A percentile compares a stretch with the other conserved stretches of the same genome.
Conservation (phyloP, 75 land plant species). For the Pseudotsuga menziesii region DNA sequence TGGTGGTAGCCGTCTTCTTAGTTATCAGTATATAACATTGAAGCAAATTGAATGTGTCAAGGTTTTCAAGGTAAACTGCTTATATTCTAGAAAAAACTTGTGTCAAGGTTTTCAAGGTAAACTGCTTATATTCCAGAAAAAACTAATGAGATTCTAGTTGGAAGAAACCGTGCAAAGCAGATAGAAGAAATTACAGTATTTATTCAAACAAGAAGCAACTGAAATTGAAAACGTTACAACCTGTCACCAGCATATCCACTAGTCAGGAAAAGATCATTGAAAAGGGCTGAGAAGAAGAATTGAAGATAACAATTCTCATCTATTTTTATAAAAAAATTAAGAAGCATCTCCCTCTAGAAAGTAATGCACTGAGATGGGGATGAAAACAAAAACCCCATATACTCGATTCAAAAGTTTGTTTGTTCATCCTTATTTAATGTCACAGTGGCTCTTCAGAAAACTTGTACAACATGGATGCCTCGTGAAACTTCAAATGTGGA, state of each 20-base stretch:
- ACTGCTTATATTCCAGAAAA: no score
- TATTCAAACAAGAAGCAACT: background rate
- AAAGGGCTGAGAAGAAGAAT: background rate
- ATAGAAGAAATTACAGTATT: background rate
- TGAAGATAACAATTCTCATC: background rate
- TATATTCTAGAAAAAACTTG: background rate
- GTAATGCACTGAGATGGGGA: slow-evolving; percentile 1
- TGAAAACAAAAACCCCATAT: slow-evolving; percentile 8
- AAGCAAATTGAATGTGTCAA: no score
- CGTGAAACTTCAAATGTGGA: background rate
- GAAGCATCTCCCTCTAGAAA: background rate
- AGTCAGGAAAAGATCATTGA: background rate
- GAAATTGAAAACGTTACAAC: background rate
- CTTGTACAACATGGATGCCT: background rate
- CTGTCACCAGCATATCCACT: background rate
- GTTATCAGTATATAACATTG: no score
- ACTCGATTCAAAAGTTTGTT: background rate
- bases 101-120: no score
- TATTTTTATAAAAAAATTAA: background rate
- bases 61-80: no score
- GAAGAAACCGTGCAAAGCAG: background rate
- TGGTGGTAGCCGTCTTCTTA: no score
- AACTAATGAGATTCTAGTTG: no score
- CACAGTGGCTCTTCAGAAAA: background rate
- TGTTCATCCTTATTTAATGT: slow-evolving; percentile 2